Conservation (phyloP, 2,329 filamentous ascomycete genomes). For the Penicillium carneum region DNA sequence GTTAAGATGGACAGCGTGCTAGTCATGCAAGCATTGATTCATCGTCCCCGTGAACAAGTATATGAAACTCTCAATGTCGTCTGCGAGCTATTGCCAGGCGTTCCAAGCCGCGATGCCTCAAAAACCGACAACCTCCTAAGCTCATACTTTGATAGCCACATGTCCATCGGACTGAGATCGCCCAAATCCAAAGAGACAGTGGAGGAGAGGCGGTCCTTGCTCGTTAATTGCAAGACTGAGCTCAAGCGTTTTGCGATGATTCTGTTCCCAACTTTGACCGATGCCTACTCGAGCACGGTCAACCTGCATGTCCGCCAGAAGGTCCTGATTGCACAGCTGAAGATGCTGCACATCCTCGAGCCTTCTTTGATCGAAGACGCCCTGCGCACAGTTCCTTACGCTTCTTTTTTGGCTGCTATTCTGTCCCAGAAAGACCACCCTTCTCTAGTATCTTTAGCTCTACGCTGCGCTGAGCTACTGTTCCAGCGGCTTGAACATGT, state of each 20-base stretch:
- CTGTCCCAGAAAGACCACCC: slow-evolving; percentile 93
- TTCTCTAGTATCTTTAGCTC: slow-evolving; percentile 80
- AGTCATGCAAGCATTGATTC: slow-evolving; percentile 97
- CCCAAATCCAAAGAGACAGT: slow-evolving; percentile 62
- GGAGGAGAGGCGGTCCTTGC: slow-evolving; percentile 80
- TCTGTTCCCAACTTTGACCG: slow-evolving; percentile 89
- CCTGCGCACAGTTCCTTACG: slow-evolving; percentile 86
- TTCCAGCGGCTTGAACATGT: slow-evolving; percentile 83
- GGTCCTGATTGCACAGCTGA: slow-evolving; percentile 91
- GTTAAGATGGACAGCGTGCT: slow-evolving; percentile 90
- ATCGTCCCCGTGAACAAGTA: slow-evolving; percentile 92
- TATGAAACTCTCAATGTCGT: slow-evolving; percentile 97
- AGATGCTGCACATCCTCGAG: slow-evolving; percentile 97
- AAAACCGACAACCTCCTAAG: slow-evolving; percentile 58
- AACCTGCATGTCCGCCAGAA: slow-evolving; percentile 94
- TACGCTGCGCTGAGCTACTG: slow-evolving; percentile 88
- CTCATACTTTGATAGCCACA: slow-evolving; percentile 57
- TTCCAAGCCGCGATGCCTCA: slow-evolving; percentile 65
- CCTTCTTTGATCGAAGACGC: slow-evolving; percentile 83
- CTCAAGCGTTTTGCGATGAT: slow-evolving; percentile 92
- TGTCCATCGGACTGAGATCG: slow-evolving; percentile 47
- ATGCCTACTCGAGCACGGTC: slow-evolving; percentile 96
- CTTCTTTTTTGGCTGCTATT: slow-evolving; percentile 93
- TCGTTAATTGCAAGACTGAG: slow-evolving; percentile 83
- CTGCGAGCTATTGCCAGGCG: slow-evolving; percentile 85